Base-by-base conservation (phyloP, 1,139 yeast species). In the Hemisphaericaspora xylofermentans region DNA sequence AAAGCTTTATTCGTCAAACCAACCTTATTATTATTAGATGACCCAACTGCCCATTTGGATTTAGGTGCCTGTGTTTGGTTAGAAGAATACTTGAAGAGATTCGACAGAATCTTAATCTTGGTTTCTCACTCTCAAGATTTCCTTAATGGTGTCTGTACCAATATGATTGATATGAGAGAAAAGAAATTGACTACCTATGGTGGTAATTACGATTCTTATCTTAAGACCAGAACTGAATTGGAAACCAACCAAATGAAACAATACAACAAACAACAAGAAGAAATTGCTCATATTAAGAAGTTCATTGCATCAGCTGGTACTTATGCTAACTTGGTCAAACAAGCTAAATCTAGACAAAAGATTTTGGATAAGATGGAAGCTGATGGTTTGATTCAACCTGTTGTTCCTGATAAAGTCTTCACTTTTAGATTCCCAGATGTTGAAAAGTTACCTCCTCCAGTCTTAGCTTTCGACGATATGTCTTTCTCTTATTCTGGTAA, bases 261-360 rank as follows among this genome's bases (percentile, higher is more conserved):
- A 68, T 93, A 93, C 73, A 68, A 72, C 61, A 94, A 93, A 72
- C 98, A 93, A 77, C 98, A 94, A 76, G 98, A 94, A 71, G 98
- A 93, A 80, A 93, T 94, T 63, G 89, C 84, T 35, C 98, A 93
- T 70, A 94, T 94, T 70, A 94, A 93, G 79, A 93, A 93, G 74
- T 93, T 93, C 66, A 94, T 93, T 74, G 98, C 98, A 40, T 87
- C 96, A 55, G 98, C 98, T 49, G 98, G 99, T 91, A 94, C 98
- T 46, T 94, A 93, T 74, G 98, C 99, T 49, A 94, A 94, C 74
- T 79, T 93, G 77, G 98, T 94, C 46, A 88, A 87, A 69, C 98
- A 93, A 74, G 99, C 99, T 50, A 93, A 93, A 71, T 93, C 98
- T 36, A 88, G 98, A 75, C 98, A 94, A 79, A 93, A 94, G 84